These are phyloP conservation scores for Medicago truncatula DNA, from an alignment of 306 rosid species.

Conservation along the genomic window MtrunA17r5.0-ANR NC_053049.1:6523501-6524000, in stretches of 20 bases:
- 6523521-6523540: constrained; percentile 4
- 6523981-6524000: not conserved
- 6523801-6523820: not conserved
- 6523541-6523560: not conserved
- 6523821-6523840: not conserved
- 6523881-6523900: not conserved
- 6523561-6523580: not conserved
- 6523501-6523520: not conserved
- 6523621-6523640: not conserved
- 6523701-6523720: constrained; percentile 9
- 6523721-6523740: not conserved
- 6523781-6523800: not conserved
- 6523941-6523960: not conserved
- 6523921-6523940: not conserved
- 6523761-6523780: not conserved
- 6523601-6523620: not conserved
- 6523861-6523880: not conserved
- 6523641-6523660: not conserved
- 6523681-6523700: not conserved
- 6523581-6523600: not conserved
- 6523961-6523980: not conserved
- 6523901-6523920: not conserved
- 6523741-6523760: not conserved
- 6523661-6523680: not conserved
- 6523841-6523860: not conserved